Conservation (phyloP, 1,284 basidiomycete species). For the Leccinum insolens region DNA sequence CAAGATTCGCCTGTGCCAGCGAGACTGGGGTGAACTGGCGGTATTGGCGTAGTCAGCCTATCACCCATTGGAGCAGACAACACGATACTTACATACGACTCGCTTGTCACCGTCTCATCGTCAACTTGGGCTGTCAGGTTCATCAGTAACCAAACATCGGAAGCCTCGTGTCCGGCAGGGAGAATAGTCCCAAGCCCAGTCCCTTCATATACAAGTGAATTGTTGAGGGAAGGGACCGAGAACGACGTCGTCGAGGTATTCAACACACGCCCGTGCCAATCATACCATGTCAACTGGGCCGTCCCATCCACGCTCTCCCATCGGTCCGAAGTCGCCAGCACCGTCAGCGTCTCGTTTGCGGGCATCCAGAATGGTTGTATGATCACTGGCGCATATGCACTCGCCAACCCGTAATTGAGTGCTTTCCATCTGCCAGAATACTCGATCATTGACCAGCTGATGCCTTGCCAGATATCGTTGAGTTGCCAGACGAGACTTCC, state of each 20-base stretch:
- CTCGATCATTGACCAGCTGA: too few relatives aligned
- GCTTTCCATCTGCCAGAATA: conserved; percentile 20
- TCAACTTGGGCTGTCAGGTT: conserved; percentile 52
- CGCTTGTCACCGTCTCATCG: conserved; percentile 47
- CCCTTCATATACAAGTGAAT: conserved; percentile 45
- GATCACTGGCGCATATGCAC: too few relatives aligned
- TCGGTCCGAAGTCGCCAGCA: conserved; percentile 38
- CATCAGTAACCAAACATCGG: conserved; percentile 54
- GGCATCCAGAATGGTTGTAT: too few relatives aligned
- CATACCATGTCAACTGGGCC: conserved; percentile 34
- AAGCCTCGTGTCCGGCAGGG: conserved; percentile 42
- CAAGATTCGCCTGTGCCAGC: conserved; percentile 23
- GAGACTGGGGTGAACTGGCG: conserved; percentile 42
- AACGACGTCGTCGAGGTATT: conserved; percentile 43
- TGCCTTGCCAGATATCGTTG: conserved; percentile 56
- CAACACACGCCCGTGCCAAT: conserved; percentile 49
- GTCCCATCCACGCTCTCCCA: conserved; percentile 51
- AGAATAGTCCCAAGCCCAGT: conserved; percentile 47
- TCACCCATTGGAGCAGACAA: too few relatives aligned
- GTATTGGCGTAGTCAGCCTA: too few relatives aligned
- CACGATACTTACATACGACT: conserved; percentile 48
- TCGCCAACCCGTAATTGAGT: too few relatives aligned
- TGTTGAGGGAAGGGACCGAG: conserved; percentile 51
- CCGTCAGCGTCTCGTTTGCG: too few relatives aligned
- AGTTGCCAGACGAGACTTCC: conserved; percentile 45